A percentile compares a stretch with the other conserved stretches of the same genome.
These are phyloP conservation scores for Aureoboletus auriporus DNA, from an alignment of 768 basidiomycete genomes.

Conservation along the genomic window DNA sequence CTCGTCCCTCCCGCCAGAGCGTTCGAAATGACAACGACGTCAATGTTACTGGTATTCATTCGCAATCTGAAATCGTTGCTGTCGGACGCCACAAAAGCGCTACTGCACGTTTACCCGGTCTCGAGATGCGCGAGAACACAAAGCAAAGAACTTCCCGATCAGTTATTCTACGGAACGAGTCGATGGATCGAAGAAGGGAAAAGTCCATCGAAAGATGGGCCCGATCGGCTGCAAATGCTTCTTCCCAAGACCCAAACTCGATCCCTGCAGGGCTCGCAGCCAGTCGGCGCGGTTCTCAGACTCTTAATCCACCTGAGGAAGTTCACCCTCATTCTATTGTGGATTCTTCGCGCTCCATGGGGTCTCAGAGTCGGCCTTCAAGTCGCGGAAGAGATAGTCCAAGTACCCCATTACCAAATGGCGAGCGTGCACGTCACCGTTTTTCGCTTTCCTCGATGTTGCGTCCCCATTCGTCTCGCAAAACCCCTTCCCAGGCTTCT, in stretches of 20 bases:
- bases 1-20: slow-evolving; percentile 14
- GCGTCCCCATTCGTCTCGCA: slow-evolving; percentile 19
- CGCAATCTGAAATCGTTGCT: slow-evolving; percentile 25
- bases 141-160: slow-evolving; percentile 23
- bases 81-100: slow-evolving; percentile 26
- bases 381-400: slow-evolving; percentile 21
- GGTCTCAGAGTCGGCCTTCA: slow-evolving; percentile 24
- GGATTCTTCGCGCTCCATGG: slow-evolving; percentile 17
- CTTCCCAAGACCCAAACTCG: slow-evolving; percentile 16
- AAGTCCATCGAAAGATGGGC: slow-evolving; percentile 34
- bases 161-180: slow-evolving; percentile 17
- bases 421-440: slow-evolving; percentile 23
- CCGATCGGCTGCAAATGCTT: slow-evolving; percentile 19
- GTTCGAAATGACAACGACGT: slow-evolving; percentile 16
- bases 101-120: slow-evolving; percentile 8
- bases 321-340: slow-evolving; percentile 3
- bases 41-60: slow-evolving; percentile 27
- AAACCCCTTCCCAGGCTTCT: slow-evolving; percentile 24
- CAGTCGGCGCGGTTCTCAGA: slow-evolving; percentile 29
- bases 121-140: slow-evolving; percentile 23
- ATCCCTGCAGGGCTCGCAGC: slow-evolving; percentile 7
- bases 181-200: slow-evolving; percentile 23
- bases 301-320: slow-evolving; percentile 23
- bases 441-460: slow-evolving; percentile 31
- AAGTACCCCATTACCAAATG: slow-evolving; percentile 19